These are phyloP conservation scores for Pseudopyrenochaeta lycopersici DNA, from an alignment of 2,329 filamentous ascomycete genomes.

Conservation along the genomic window DNA sequence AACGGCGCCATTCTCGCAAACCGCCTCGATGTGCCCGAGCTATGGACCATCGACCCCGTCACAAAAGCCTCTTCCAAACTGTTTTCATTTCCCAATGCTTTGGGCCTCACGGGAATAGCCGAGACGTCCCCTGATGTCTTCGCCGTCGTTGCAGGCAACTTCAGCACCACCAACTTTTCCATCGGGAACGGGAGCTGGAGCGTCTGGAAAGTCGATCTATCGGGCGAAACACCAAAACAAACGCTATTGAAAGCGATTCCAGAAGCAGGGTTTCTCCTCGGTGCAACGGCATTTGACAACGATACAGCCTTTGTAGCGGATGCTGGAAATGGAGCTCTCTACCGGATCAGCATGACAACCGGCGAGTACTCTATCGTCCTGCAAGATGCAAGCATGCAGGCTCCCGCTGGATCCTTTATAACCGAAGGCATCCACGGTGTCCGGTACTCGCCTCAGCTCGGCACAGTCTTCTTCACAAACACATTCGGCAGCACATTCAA, in stretches of 20 bases:
- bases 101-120: slow-evolving; percentile 22
- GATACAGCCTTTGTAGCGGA: slow-evolving; percentile 27
- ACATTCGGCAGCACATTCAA: slow-evolving; percentile 2
- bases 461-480: slow-evolving; percentile 2
- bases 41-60: slow-evolving; percentile 23
- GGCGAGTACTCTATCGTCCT: slow-evolving; percentile 25
- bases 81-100: slow-evolving; percentile 19
- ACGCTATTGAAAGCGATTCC: slow-evolving; percentile 24
- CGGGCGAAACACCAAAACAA: slow-evolving; percentile 13
- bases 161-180: neutral
- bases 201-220: slow-evolving; percentile 32
- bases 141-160: slow-evolving; percentile 28
- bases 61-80: slow-evolving; percentile 22
- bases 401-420: neutral
- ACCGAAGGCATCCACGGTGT: neutral
- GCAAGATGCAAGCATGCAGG: slow-evolving; percentile 24
- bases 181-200: slow-evolving; percentile 24
- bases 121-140: slow-evolving; percentile 30
- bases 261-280: slow-evolving; percentile 24
- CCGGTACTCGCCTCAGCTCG: neutral
- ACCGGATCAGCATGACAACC: slow-evolving; percentile 20
- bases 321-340: slow-evolving; percentile 28
- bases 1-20: slow-evolving; percentile 28
- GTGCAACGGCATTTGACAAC: slow-evolving; percentile 23
- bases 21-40: slow-evolving; percentile 26